These are phyloP conservation scores for Vitis vinifera DNA, from an alignment of 164 flowering plant genomes.

Conservation along the genomic window ASM3070453v1 NC_081811.1:26146501-26147000, in stretches of 20 bases:
- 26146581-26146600: conserved; percentile 3
- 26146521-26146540: too few species aligned
- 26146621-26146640: not conserved
- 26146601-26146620: not conserved
- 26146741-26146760: not conserved
- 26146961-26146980: conserved; percentile 24
- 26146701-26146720: not conserved
- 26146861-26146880: not conserved
- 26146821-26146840: conserved; percentile 13
- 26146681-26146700: not conserved
- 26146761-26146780: not conserved
- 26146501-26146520: too few species aligned
- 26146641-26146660: too few species aligned
- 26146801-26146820: conserved; percentile 12
- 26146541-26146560: too few species aligned
- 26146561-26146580: too few species aligned
- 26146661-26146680: not conserved
- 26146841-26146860: not conserved
- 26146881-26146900: not conserved
- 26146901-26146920: conserved; percentile 19
- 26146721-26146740: conserved; percentile 5
- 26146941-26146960: conserved; percentile 28
- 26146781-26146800: conserved; percentile 9
- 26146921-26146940: conserved; percentile 30
- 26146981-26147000: conserved; percentile 24